A percentile compares a stretch with the other conserved stretches of the same genome.
phyloP scores from a whole-genome alignment of 2,329 filamentous ascomycete genomes.

The Trichoderma hamatum region DNA sequence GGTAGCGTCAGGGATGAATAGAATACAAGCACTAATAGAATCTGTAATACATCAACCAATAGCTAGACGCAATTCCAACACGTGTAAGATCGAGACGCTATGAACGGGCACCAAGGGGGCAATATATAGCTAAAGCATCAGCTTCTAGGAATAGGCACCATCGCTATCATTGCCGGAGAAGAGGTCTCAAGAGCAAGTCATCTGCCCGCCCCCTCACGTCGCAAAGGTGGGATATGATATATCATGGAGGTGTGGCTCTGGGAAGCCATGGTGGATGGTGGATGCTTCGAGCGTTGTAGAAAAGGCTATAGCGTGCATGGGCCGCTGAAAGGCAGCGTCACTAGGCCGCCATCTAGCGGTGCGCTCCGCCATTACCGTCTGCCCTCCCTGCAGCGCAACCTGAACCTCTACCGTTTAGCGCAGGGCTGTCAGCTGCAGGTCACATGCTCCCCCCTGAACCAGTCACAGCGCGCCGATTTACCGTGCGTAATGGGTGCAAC shows the following conservation, averaged over 20 bases:
- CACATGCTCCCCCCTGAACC: conserved; percentile 22
- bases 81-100: conserved; percentile 10
- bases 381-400: not conserved
- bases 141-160: not conserved
- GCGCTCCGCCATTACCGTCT: not conserved
- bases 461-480: conserved; percentile 16
- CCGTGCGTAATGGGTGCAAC: not conserved
- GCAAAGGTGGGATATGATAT: not conserved
- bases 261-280: not conserved
- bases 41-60: conserved; percentile 24
- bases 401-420: not conserved
- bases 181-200: conserved; percentile 19
- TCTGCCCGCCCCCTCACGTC: conserved; percentile 16
- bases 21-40: not conserved
- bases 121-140: conserved; percentile 8
- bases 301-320: not conserved
- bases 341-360: conserved; percentile 1
- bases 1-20: not conserved
- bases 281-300: not conserved
- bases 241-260: not conserved
- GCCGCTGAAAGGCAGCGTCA: not conserved
- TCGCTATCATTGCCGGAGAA: not conserved
- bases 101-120: not conserved
- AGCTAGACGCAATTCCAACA: conserved; percentile 14
- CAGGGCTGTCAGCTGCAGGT: conserved; percentile 25